A percentile compares a stretch with the other conserved stretches of the same genome.
Conservation (phyloP, 2,329 filamentous ascomycete genomes). For the Magnaporthales sp. region DNA sequence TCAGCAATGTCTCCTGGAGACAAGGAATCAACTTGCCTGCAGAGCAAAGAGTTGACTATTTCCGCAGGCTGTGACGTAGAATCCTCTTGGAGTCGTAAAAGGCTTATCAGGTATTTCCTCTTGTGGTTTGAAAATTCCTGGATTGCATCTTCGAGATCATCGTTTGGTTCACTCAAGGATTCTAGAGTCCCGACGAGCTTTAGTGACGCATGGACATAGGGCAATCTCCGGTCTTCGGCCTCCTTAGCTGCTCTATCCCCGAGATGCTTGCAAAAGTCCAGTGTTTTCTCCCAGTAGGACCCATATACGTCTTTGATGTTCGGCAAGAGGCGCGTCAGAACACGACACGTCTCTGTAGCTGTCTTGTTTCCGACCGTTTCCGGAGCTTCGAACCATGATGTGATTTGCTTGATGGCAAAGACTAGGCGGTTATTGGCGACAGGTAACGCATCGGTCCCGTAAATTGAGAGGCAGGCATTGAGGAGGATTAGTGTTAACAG, state of each 20-base stretch:
- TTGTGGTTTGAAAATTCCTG: slow-evolving; percentile 48
- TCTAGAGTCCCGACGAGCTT: slow-evolving; percentile 59
- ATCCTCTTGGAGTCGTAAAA: slow-evolving; percentile 47
- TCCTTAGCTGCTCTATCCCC: slow-evolving; percentile 43
- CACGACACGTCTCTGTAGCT: slow-evolving; percentile 44
- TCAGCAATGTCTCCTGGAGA: slow-evolving; percentile 54
- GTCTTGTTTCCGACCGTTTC: slow-evolving; percentile 33
- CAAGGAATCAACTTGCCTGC: slow-evolving; percentile 58
- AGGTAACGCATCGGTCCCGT: slow-evolving; percentile 42
- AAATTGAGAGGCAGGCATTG: slow-evolving; percentile 42
- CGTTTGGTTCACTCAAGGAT: slow-evolving; percentile 64
- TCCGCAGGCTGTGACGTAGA: slow-evolving; percentile 54
- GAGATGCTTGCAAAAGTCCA: slow-evolving; percentile 48
- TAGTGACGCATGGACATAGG: slow-evolving; percentile 63
- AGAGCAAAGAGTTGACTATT: slow-evolving; percentile 68
- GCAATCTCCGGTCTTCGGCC: slow-evolving; percentile 38
- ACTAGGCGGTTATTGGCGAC: slow-evolving; percentile 62
- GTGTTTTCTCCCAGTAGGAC: slow-evolving; percentile 67
- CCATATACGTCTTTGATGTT: slow-evolving; percentile 78
- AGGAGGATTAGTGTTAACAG: slow-evolving; percentile 43
- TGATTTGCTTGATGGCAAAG: slow-evolving; percentile 73
- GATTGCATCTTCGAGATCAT: slow-evolving; percentile 74
- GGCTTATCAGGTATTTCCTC: slow-evolving; percentile 47
- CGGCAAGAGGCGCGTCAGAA: slow-evolving; percentile 56
- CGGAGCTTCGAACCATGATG: slow-evolving; percentile 56